These are phyloP conservation scores for Paracamarosporium sp. DNA, from an alignment of 2,329 filamentous ascomycete species.

Conservation along the genomic window DNA sequence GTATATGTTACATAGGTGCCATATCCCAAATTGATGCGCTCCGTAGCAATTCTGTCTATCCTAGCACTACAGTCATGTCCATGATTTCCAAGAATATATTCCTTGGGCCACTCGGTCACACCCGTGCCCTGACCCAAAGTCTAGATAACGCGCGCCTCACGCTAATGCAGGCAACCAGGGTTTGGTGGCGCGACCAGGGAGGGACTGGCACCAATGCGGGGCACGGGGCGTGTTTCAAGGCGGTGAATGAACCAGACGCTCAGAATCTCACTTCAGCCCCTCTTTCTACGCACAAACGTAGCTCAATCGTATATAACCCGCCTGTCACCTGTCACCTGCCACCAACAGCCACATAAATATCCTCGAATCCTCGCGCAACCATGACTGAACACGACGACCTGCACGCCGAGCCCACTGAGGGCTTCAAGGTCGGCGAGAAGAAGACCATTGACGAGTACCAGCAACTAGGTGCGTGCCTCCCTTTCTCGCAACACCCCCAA, in stretches of 20 bases:
- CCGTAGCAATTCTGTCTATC: too few relatives aligned
- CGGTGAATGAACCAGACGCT: slow-evolving; percentile 13
- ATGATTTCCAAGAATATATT: too few relatives aligned
- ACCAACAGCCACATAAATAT: slow-evolving; percentile 12
- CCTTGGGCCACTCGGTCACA: neutral
- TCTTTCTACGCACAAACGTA: slow-evolving; percentile 10
- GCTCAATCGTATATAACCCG: neutral
- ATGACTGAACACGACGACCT: slow-evolving; percentile 71
- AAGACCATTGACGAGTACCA: slow-evolving; percentile 96
- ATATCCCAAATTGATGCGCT: too few relatives aligned
- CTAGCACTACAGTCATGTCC: too few relatives aligned
- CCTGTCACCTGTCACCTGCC: slow-evolving; percentile 6
- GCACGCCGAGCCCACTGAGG: slow-evolving; percentile 84
- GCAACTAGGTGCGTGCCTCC: slow-evolving; percentile 76
- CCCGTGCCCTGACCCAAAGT: neutral
- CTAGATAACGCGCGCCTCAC: neutral
- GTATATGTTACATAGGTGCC: too few relatives aligned
- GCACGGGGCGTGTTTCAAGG: slow-evolving; percentile 7
- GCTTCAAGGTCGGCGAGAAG: slow-evolving; percentile 99
- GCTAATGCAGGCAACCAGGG: slow-evolving; percentile 3
- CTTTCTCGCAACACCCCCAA: neutral
- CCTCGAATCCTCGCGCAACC: slow-evolving; percentile 12
- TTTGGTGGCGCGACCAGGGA: neutral
- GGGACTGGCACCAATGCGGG: neutral
- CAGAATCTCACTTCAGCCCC: slow-evolving; percentile 8